phyloP scores from a whole-genome alignment of 1,139 yeast genomes.

The Diutina ranongensis region DNA sequence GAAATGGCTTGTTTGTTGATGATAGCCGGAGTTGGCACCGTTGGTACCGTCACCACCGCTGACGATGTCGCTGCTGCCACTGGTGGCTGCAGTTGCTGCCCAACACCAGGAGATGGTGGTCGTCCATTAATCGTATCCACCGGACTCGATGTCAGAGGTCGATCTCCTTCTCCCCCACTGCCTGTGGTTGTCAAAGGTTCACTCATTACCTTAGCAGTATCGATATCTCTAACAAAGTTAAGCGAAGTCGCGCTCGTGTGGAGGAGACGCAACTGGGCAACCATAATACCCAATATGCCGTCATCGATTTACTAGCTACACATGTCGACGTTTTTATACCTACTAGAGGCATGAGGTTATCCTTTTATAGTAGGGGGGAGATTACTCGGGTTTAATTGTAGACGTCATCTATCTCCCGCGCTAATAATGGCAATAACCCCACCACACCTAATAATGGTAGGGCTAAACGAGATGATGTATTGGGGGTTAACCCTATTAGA shows the following conservation, averaged over 20 bases:
- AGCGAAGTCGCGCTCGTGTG: not conserved
- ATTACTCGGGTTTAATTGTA: no score
- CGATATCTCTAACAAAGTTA: not conserved
- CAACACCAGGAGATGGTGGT: not conserved
- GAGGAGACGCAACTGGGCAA: no score
- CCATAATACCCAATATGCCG: no score
- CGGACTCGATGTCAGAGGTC: not conserved
- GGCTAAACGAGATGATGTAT: no score
- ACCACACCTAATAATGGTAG: no score
- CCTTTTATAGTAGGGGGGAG: no score
- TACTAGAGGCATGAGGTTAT: no score
- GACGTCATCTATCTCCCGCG: no score
- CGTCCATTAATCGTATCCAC: not conserved
- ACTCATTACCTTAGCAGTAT: not conserved
- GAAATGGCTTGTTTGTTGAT: constrained; percentile 1
- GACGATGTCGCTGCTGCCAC: not conserved
- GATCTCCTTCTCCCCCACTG: not conserved
- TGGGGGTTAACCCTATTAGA: no score
- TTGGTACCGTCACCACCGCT: not conserved
- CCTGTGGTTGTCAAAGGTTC: not conserved
- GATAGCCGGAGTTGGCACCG: not conserved
- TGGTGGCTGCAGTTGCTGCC: not conserved
- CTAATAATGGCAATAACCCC: no score
- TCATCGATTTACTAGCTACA: no score
- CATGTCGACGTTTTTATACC: no score